Conservation (phyloP, 495 filamentous ascomycete genomes). For the Staphylotrichum longicolle region DNA sequence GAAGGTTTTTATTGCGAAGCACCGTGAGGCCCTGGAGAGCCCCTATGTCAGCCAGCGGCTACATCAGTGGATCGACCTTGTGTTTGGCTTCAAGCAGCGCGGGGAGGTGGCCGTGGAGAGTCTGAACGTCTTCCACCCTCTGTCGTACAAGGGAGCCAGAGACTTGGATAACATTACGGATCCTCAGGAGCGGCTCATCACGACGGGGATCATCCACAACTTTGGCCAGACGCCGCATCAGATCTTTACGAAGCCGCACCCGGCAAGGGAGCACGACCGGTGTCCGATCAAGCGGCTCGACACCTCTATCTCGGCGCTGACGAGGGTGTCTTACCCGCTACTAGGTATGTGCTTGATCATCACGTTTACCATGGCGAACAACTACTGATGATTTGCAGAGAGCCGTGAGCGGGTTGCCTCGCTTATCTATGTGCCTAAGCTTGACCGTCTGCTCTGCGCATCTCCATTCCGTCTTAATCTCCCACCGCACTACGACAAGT, state of each 20-base stretch:
- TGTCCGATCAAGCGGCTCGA: constrained; percentile 67
- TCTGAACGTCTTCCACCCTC: constrained; percentile 91
- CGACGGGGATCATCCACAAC: constrained; percentile 95
- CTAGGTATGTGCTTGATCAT: constrained; percentile 45
- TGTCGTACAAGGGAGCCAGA: constrained; percentile 90
- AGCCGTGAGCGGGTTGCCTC: constrained; percentile 76
- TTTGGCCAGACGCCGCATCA: constrained; percentile 97
- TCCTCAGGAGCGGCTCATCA: constrained; percentile 75
- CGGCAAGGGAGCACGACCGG: constrained; percentile 64
- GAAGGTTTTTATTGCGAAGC: constrained; percentile 90
- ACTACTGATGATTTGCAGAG: constrained; percentile 47
- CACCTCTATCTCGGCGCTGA: constrained; percentile 70
- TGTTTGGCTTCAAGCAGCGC: constrained; percentile 93
- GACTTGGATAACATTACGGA: constrained; percentile 91
- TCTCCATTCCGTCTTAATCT: constrained; percentile 80
- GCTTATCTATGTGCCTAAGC: constrained; percentile 71
- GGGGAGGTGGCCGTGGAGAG: constrained; percentile 90
- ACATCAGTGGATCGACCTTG: constrained; percentile 93
- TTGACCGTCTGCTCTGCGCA: constrained; percentile 82
- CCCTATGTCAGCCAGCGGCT: constrained; percentile 87
- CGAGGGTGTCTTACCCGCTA: constrained; percentile 76
- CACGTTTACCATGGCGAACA: not conserved
- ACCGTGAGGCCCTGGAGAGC: constrained; percentile 91
- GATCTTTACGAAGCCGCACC: constrained; percentile 80
- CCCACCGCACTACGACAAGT: constrained; percentile 82